phyloP scores from a whole-genome alignment of 108 stramenopile genomes.

The Skeletonema tropicum region DNA sequence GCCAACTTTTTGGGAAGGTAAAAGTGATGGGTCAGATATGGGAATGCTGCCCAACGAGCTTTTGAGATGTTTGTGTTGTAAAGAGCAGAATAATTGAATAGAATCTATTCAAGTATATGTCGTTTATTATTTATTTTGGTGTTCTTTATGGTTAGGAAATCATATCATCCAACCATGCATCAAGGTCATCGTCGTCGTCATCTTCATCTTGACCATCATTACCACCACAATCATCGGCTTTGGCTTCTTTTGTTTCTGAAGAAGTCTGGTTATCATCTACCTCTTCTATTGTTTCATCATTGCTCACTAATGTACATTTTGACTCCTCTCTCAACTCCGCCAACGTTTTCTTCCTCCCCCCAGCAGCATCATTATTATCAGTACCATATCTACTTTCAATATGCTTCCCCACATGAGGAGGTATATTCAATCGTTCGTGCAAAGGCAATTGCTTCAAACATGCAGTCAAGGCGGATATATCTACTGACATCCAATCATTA shows the following conservation, averaged over 20 bases:
- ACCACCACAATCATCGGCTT: neutral
- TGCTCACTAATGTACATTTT: constrained; percentile 1
- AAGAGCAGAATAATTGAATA: neutral
- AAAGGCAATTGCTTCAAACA: constrained; percentile 25
- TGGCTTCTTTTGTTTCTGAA: neutral
- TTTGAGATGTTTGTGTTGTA: neutral
- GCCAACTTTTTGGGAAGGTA: neutral
- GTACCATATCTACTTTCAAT: neutral
- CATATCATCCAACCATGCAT: constrained; percentile 44
- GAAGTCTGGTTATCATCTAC: neutral
- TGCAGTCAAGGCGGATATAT: constrained; percentile 9
- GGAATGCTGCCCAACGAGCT: neutral
- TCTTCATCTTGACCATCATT: constrained; percentile 17
- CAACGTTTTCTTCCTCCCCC: constrained; percentile 29
- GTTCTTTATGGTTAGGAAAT: constrained; percentile 18
- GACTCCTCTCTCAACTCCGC: constrained; percentile 37
- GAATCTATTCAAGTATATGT: neutral
- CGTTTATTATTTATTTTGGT: neutral
- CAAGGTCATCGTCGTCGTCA: constrained; percentile 39
- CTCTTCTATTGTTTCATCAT: neutral
- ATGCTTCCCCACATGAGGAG: constrained; percentile 17
- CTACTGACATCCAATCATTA: constrained; percentile 24
- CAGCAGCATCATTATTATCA: neutral
- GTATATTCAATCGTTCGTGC: constrained; percentile 30
- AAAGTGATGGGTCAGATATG: neutral